Evolutionary conservation across 495 filamentous ascomycete genomes (phyloP).

Genomic region (Letharia lupina): DNA sequence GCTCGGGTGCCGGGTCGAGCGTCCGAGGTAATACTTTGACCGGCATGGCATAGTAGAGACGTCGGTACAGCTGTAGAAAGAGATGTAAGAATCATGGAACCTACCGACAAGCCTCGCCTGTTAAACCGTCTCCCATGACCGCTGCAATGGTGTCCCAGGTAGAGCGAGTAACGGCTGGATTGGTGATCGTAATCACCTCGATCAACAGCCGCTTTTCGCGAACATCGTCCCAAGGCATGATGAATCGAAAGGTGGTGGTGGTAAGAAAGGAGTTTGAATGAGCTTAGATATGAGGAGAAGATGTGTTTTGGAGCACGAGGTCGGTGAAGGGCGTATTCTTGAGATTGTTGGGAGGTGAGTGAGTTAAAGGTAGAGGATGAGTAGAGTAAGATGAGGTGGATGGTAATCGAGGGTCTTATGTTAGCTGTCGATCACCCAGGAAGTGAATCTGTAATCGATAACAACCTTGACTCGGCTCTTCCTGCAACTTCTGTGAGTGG

Average conservation of each 20-base stretch:
- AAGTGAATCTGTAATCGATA: background rate
- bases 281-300: background rate
- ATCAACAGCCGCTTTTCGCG: background rate
- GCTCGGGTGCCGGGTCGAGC: background rate
- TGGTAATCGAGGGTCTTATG: background rate
- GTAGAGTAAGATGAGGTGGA: background rate
- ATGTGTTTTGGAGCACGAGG: background rate
- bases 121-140: background rate
- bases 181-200: background rate
- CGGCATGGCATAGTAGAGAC: background rate
- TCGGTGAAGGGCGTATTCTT: background rate
- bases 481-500: background rate
- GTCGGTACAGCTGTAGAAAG: background rate
- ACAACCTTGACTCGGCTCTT: background rate
- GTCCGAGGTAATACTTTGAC: background rate
- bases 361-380: background rate
- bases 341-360: background rate
- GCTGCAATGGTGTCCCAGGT: background rate
- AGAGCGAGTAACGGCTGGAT: background rate
- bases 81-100: background rate
- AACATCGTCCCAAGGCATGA: background rate
- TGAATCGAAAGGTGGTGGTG: background rate
- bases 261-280: background rate
- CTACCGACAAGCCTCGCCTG: background rate
- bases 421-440: background rate